Base-by-base conservation (phyloP, 2,329 filamentous ascomycete genomes). In the Aspergillus terreus region DNA sequence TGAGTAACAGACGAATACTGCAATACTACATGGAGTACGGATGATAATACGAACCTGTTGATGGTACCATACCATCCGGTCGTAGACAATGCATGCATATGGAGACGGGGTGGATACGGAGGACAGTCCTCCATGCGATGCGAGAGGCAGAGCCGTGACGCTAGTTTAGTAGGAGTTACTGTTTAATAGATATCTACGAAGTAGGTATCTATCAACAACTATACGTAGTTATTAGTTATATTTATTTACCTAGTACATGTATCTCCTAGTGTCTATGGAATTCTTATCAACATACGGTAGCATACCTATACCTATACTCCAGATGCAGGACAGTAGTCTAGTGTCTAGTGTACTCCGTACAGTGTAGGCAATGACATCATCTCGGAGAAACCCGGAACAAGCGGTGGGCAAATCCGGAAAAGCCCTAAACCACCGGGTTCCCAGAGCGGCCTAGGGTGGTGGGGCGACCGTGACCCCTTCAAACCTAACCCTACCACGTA, bases 351-450 rank as follows among this genome's bases (percentile, higher is more conserved):
- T 17, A 17, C 17, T 17, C 17, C 17, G 17, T 17, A 17, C 17
- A 17, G 17, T 1, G 19, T 19, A n/a, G 33, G 19, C 44, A 38
- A 4, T 33, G 25, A 41, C 12, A 42, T 36, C 30, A 45, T 38
- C 27, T 50, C 57, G 57, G 57, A 46, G 49, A 52, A 57, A 44
- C 48, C 46, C 55, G 57, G 57, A 44, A 38, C 23, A 38, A 33
- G n/a, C 27, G 59, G 63, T 58, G 59, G 56, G 51, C 59, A 55
- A 55, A 58, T 63, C 54, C 52, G 50, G 56, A 44, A 49, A 59
- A 53, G 50, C 47, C 54, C 41, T 44, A 52, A 42, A 62, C 51
- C 62, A 63, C 63, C 56, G 61, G 58, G 44, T 15, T 12, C 44
- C 56, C 60, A 30, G 52, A 56, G 4, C 11, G 5, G 42, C 15